Evolutionary conservation across 441 rosid genomes (phyloP), one percentile per base, ranked within the genome.

Genomic region (Viola pubescens): DNA sequence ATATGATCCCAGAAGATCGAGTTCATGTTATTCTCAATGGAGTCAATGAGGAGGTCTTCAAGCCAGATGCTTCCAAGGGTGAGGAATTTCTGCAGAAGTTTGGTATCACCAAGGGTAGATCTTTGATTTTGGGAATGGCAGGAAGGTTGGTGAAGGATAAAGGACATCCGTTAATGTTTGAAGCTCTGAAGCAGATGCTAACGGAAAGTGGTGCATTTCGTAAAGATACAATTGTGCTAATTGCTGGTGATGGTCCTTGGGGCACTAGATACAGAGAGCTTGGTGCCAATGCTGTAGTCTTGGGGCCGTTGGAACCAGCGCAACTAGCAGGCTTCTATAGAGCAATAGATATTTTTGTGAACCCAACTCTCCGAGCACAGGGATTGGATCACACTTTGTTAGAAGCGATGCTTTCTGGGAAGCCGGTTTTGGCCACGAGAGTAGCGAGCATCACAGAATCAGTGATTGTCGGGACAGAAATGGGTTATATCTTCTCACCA

Each of bases 171-270:
- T 52, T 91, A 54, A 85, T 91, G 73, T 82, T 81, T 46, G 84
- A 86, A 67, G 95, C 91, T 41, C 58, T 88, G 73, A 88, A 74
- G 70, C 91, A 81, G 54, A 76, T 85, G 53, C 59, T 82, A 9
- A 54, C 9, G 34, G 96, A 88, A 67, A 82, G 80, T 58, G 71
- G 65, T 34, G 58, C 60, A 6, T 83, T 83, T 58, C 81, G 73
- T 14, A 67, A 73, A 50, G 75, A 66, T 48, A 72, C 72, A 5
- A 57, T 81, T 43, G 63, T 91, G 58, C 82, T 91, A 38, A 84
- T 91, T 43, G 91, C 95, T 37, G 95, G 97, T 48, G 88, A 89
- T 71, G 97, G 98, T 59, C 96, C 95, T 39, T 91, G 98, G 96
- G 81, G 86, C 16, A 69, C 64, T 13, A 81, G 94, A 73, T 91